Percentiles rank a stretch among this genome's conserved stretches.
These are phyloP conservation scores for Heterobasidion annosum DNA, from an alignment of 1,284 basidiomycete species.

Conservation along the genomic window DNA sequence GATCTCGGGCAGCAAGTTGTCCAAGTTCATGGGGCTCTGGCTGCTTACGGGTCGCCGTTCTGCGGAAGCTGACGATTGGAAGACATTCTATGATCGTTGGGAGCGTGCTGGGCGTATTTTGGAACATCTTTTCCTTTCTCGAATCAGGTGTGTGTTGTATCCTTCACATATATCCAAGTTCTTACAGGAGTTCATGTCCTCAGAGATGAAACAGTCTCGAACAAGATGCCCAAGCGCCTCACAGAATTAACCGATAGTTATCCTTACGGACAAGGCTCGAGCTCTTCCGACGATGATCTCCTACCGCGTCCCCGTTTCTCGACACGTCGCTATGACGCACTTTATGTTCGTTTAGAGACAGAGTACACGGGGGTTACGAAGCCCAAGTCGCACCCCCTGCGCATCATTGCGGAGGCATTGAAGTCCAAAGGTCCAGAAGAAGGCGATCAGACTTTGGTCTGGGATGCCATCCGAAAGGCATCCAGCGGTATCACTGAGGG, in stretches of 20 bases:
- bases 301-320: conserved; percentile 54
- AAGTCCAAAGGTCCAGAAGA: conserved; percentile 26
- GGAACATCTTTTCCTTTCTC: conserved; percentile 65
- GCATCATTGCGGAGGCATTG: conserved; percentile 53
- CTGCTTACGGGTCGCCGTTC: conserved; percentile 39
- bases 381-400: conserved; percentile 43
- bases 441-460: conserved; percentile 33
- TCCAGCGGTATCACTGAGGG: conserved; percentile 15
- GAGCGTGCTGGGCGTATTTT: conserved; percentile 58
- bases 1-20: conserved; percentile 64
- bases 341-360: conserved; percentile 54
- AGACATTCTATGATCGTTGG: conserved; percentile 63
- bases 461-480: conserved; percentile 44
- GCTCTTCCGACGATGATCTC: conserved; percentile 30
- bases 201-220: conserved; percentile 50
- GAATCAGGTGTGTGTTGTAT: conserved; percentile 43
- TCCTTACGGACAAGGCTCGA: conserved; percentile 40
- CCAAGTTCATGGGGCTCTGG: conserved; percentile 68
- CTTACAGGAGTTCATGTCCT: conserved; percentile 4
- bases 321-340: conserved; percentile 49
- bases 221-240: conserved; percentile 57
- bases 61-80: conserved; percentile 43
- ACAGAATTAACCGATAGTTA: conserved; percentile 61
- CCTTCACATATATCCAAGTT: not conserved
- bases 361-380: conserved; percentile 20